Evolutionary conservation across 1,139 yeast genomes (phyloP).

Genomic region (Arxiozyma slooffiae): DNA sequence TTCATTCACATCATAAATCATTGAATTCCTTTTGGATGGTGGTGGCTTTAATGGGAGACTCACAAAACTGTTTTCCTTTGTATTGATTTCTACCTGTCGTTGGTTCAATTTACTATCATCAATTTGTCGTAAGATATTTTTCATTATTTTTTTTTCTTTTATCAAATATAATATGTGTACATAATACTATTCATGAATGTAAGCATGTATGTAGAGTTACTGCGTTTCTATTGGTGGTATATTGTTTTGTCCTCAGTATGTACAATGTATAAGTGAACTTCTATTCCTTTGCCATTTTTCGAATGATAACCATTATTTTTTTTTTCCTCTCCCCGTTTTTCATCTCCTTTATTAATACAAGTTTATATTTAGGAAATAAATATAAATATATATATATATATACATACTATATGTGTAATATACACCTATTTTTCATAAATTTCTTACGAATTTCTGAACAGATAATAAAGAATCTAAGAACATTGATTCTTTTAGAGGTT

Average conservation of each 20-base stretch:
- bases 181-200: no score
- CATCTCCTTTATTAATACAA: background rate
- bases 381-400: no score
- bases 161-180: no score
- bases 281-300: no score
- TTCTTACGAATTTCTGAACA: constrained; percentile 18
- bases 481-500: background rate
- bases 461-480: constrained; percentile 10
- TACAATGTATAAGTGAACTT: no score
- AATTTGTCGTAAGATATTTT: background rate
- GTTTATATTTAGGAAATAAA: no score
- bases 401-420: no score
- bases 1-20: background rate
- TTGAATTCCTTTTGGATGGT: background rate
- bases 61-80: background rate
- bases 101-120: background rate
- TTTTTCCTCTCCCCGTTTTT: no score
- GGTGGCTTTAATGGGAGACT: constrained; percentile 1
- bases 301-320: no score
- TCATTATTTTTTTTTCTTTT: background rate
- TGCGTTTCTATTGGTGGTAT: no score
- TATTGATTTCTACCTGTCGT: background rate
- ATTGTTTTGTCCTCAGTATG: no score
- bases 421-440: constrained; percentile 10
- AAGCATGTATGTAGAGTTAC: background rate